Evolutionary conservation across 352 stramenopile genomes (phyloP), one percentile per base, ranked within the genome.

Genomic region (Globisporangium nodosum): DNA sequence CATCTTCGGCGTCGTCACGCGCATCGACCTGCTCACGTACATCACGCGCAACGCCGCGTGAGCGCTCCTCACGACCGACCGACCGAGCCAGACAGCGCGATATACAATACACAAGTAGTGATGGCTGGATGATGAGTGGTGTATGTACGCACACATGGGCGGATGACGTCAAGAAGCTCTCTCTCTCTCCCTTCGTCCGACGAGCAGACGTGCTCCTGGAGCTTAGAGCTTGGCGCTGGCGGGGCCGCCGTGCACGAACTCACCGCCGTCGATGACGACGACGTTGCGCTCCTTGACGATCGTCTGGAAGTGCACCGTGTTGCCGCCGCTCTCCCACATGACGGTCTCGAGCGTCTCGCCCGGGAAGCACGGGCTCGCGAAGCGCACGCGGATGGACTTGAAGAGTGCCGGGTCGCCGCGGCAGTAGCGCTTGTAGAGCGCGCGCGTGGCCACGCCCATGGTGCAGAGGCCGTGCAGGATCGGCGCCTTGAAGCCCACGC

Each of bases 21-120:
- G 96, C 24, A 98, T 99, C 73, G 96, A 99, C 72, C 73, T 99
- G 57, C 78, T 99, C 61, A 97, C 97, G 68, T 98, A 93, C 78
- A 97, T 98, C 68, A 93, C 89, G 49, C 57, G 57, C 57, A 52
- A 63, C 57, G 31, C 57, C 13, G 43, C 52, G 6, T 63, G 54
- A 49, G 24, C 13, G 1, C 9, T 42, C 5, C 9, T 42, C 12
- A 39, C 46, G 43, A 20, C 21, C 5, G 31, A 48, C 20, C 48
- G 24, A 56, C 16, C 39, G 51, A 45, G 12, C 7, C 13, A 27
- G 24, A 8, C 13, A 57, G 37, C 27, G 46, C 24, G 33, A 30
- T 52, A 56, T 56, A 62, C 56, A 62, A 31, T 62, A 62, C 49
- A 31, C 56, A 43, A 18, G 4, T 43, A 43, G 24, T 3, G 24